These are phyloP conservation scores for Fraxinus nigra DNA, from an alignment of 305 asterid species.

Conservation along the genomic window DNA sequence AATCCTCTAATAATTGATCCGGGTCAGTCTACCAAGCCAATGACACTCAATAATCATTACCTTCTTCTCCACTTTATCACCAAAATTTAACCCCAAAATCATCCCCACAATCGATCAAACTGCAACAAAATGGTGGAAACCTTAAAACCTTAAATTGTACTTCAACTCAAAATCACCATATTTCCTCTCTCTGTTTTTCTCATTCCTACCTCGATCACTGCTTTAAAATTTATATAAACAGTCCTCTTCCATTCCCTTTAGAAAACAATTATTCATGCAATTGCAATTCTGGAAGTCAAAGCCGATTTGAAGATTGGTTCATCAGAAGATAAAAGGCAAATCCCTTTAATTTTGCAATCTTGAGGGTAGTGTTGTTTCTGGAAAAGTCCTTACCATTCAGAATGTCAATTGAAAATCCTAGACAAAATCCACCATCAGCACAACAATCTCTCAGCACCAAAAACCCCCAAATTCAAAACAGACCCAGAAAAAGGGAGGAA, in stretches of 20 bases:
- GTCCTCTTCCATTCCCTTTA: conserved; percentile 36
- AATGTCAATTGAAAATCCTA: conserved; percentile 24
- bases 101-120: not conserved
- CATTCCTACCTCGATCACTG: not conserved
- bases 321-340: not conserved
- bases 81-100: not conserved
- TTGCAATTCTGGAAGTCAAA: not conserved
- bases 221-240: conserved; percentile 22
- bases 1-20: not conserved
- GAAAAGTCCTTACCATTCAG: not conserved
- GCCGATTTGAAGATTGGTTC: not conserved
- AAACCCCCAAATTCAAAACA: not conserved
- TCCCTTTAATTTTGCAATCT: not conserved
- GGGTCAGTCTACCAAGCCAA: not conserved
- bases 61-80: not conserved
- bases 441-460: not conserved
- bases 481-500: not conserved
- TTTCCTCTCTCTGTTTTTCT: not conserved
- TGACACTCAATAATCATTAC: not conserved
- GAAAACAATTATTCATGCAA: not conserved
- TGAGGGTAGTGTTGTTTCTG: not conserved
- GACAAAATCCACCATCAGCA: conserved; percentile 18
- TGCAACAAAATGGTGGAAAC: not conserved
- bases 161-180: not conserved
- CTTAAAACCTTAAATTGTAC: not conserved